Base-by-base conservation (phyloP, 2,329 filamentous ascomycete genomes). In the Rhynchosporium agropyri region DNA sequence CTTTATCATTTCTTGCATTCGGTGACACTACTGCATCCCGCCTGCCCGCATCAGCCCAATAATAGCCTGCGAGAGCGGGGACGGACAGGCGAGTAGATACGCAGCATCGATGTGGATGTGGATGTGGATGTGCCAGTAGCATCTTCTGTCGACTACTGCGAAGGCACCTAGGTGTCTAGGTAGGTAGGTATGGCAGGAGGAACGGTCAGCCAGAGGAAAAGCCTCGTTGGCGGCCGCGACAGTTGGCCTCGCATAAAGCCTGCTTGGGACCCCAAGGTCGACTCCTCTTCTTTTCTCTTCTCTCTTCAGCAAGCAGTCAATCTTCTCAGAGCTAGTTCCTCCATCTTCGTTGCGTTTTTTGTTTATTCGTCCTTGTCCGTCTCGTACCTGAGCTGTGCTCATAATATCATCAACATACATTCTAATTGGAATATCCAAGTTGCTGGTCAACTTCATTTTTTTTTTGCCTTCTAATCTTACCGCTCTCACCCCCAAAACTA, bases 301-400 rank as follows among this genome's bases (percentile, higher is more conserved):
- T 72, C 67, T 85, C 86, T 81, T 81, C 81, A 88, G 87, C 87
- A 89, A 89, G 86, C 80, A 79, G 74, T 80, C 77, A 82, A 82
- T 79, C 74, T 71, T 75, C 77, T 49, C 74, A 81, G 81, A 81
- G 79, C 79, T 78, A 77, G 78, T 80, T 76, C 77, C 69, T 74
- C 68, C 67, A 69, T 73, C 73, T 70, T 72, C 74, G 74, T 76
- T 79, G 81, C 77, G 77, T 84, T 82, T 80, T 73, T 76, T 74
- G 73, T 76, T 76, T 76, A 56, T 54, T 58, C 40, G 76, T 76
- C 60, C 61, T 62, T 59, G 46, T 58, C 61, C 58, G 75, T 71
- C 72, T 76, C 75, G 75, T 74, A 71, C 71, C 69, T 75, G 82
- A 84, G 83, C 83, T 79, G 82, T 82, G 79, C 83, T 85, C 83